phyloP scores from a whole-genome alignment of 371 early-diverging fungal genomes.

The Mortierella sp. region DNA sequence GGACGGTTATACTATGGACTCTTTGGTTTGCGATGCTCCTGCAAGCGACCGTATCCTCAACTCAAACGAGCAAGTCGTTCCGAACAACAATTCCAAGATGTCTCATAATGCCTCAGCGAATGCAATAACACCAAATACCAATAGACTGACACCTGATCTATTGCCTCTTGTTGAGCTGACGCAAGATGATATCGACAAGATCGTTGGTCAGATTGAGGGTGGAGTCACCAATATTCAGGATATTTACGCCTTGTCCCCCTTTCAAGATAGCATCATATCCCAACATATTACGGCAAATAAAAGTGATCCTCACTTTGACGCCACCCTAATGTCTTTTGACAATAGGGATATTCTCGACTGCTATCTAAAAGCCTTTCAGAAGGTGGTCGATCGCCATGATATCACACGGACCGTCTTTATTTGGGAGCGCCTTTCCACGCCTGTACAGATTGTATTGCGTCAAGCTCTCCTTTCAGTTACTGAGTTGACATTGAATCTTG shows the following conservation, averaged over 20 bases:
- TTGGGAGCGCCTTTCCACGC: constrained; percentile 9
- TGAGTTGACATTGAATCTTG: constrained; percentile 11
- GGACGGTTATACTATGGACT: too few species aligned
- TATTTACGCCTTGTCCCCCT: constrained; percentile 12
- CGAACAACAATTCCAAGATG: too few species aligned
- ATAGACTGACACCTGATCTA: constrained; percentile 1
- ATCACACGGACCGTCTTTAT: constrained; percentile 16
- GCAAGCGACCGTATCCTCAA: too few species aligned
- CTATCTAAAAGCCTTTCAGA: constrained; percentile 24
- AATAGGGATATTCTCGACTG: constrained; percentile 10
- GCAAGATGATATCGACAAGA: constrained; percentile 23
- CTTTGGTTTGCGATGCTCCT: too few species aligned
- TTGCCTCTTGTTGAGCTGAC: constrained; percentile 25
- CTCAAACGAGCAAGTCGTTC: too few species aligned
- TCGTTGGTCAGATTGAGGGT: constrained; percentile 11
- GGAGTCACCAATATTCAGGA: constrained; percentile 31
- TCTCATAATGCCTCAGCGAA: too few species aligned
- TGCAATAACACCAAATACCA: constrained; percentile 1
- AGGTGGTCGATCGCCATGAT: constrained; percentile 23
- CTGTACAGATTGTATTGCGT: constrained; percentile 26
- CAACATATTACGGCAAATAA: constrained; percentile 15
- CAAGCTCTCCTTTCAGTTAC: neutral
- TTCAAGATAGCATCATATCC: constrained; percentile 28
- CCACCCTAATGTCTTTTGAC: neutral
- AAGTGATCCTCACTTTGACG: constrained; percentile 18